Evolutionary conservation across 495 filamentous ascomycete genomes (phyloP).

Genomic region (Cercophora newfieldiana): DNA sequence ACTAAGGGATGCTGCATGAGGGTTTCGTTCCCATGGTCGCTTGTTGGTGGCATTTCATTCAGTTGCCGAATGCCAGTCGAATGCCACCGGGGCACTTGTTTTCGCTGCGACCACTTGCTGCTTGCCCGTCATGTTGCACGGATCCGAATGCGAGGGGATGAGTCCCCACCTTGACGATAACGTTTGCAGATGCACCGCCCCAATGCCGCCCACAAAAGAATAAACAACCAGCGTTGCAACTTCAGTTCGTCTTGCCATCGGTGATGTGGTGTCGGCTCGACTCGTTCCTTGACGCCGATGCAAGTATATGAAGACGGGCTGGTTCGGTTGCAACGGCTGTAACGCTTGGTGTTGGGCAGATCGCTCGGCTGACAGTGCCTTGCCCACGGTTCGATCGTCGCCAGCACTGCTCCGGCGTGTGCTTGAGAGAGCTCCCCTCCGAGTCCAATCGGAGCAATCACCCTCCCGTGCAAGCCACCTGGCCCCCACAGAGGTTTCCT

Average conservation of each 20-base stretch:
- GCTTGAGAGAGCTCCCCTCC: conserved; percentile 1
- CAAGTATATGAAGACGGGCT: background rate
- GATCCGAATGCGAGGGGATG: background rate
- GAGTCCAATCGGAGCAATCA: conserved; percentile 32
- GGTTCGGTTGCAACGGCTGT: background rate
- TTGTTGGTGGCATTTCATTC: background rate
- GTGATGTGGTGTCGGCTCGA: background rate
- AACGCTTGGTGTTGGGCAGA: background rate
- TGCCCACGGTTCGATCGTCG: conserved; percentile 14
- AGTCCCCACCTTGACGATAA: conserved; percentile 5
- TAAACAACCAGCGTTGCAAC: background rate
- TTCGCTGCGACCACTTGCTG: background rate
- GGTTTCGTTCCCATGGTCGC: background rate
- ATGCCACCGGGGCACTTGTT: background rate
- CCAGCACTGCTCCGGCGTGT: conserved; percentile 11
- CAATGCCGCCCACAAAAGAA: background rate
- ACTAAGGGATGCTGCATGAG: background rate
- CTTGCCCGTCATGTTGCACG: background rate
- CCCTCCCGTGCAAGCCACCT: conserved; percentile 15
- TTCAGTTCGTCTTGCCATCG: background rate
- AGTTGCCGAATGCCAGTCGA: background rate
- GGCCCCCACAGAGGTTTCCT: conserved; percentile 22
- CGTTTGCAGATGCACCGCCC: background rate
- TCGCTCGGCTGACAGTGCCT: background rate
- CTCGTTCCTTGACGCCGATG: background rate